Evolutionary conservation across 495 filamentous ascomycete genomes (phyloP), one percentile per base, ranked within the genome.

Genomic region (Chaetomidium leptoderma): DNA sequence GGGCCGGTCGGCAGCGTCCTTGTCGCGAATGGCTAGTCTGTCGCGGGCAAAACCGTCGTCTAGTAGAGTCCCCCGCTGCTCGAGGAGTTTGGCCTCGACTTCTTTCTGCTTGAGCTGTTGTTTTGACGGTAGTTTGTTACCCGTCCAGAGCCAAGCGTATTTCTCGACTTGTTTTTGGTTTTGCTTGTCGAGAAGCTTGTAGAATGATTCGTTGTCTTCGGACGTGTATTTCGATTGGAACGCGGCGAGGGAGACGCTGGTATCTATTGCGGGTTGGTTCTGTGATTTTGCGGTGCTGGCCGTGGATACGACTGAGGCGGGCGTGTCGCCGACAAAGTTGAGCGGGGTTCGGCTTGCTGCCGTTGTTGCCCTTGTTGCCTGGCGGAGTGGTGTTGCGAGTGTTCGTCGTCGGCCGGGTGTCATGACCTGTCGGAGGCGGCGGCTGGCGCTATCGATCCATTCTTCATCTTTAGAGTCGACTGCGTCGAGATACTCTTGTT

Each of bases 151-250:
- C 87, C 92, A 98, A 0, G 84, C 84, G 66, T 95, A 85, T 60
- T 89, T 92, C 66, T 89, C 86, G 13, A 86, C 83, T 37, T 79
- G 81, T 69, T 91, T 92, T 26, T 82, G 78, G 66, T 97, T 98
- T 63, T 96, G 90, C 68, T 87, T 90, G 73, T 98, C 93, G 13
- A 98, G 74, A 1, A 97, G 77, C 64, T 86, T 87, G 72, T 95
- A 92, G 76, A 98, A 97, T 48, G 86, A 90, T 64, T 96, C 92
- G 66, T 97, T 97, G 70, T 98, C 93, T 72, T 98, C 93, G 62
- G 88, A 93, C 5, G 92, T 97, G 71, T 96, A 97, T 64, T 89
- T 90, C 6, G 88, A 80, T 63, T 97, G 93, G 64, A 97, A 98
- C 4, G 86, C 82, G 46, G 83, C 78, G 10, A 98, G 81, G 46